Base-by-base conservation (phyloP, 768 basidiomycete genomes). In the Auricularia sp. region DNA sequence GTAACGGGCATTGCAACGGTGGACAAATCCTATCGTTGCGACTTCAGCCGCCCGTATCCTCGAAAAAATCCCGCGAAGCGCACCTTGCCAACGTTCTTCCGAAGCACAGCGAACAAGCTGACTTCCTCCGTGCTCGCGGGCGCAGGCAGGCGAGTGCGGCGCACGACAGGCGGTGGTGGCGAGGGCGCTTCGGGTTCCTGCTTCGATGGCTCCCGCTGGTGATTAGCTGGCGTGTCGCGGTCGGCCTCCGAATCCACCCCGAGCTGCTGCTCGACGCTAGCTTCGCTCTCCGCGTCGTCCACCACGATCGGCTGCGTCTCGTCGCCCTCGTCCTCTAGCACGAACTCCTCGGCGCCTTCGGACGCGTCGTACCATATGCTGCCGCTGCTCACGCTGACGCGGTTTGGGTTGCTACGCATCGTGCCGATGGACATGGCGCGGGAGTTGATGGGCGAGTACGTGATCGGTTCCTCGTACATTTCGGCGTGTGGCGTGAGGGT, bases 81-180 rank as follows among this genome's bases (percentile, higher is more conserved):
- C 62, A 90, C 91, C 79, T 92, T 93, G 62, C 91, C 91, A 59
- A 93, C 87, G 69, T 91, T 93, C 76, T 91, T 93, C 77, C 91
- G 91, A 58, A 94, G 75, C 36, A 93, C 85, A 1, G 87, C 77
- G 69, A 93, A 91, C 42, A 93, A 75, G 70, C 90, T 91, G 10
- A 90, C 89, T 75, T 93, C 90, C 62, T 93, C 91, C 3, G 82
- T 84, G 29, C 67, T 70, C 12, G 64, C 63, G 10, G 70, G 68
- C 2, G 62, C 64, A 18, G 70, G 70, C 10, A 71, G 64, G 10
- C 36, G 33, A n/a, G 70, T 69, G 36, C 70, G 60, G 6, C 69
- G 44, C 5, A 62, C 56, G 44, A 68, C 56, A 6, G 33, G 39
- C n/a, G 47, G 36, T 18, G 90, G 88, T 60, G 91, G 76, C 47